Evolutionary conservation across 2,329 filamentous ascomycete species (phyloP).

Genomic region (Chaetothyriales sp.): DNA sequence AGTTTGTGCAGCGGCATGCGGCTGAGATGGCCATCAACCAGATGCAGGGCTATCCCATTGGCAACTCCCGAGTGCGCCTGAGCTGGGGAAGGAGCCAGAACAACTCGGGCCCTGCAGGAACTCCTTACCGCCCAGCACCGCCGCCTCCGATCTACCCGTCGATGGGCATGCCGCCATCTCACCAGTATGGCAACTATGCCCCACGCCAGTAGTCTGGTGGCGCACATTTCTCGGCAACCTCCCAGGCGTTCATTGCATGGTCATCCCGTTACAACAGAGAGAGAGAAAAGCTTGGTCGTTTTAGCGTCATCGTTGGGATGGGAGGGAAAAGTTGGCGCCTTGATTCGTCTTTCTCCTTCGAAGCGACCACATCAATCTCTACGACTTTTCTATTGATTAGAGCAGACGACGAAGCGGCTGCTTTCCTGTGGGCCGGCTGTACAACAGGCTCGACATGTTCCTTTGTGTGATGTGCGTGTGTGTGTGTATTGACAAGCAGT

Average conservation of each 20-base stretch:
- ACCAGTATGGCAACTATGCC: constrained; percentile 50
- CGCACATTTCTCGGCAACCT: constrained; percentile 10
- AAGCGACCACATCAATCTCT: neutral
- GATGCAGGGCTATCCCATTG: constrained; percentile 99
- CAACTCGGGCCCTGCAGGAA: constrained; percentile 92
- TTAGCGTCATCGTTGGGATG: constrained; percentile 17
- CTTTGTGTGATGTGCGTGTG: neutral
- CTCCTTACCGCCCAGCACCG: constrained; percentile 88
- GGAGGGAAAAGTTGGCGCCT: constrained; percentile 5
- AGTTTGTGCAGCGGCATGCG: constrained; percentile 96
- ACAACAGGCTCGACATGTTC: neutral
- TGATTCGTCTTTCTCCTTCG: neutral
- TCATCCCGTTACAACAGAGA: constrained; percentile 10
- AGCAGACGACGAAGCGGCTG: neutral
- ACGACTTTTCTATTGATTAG: neutral
- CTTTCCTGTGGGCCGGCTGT: neutral
- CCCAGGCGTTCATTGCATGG: constrained; percentile 13
- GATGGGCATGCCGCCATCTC: constrained; percentile 51
- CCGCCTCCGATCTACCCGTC: constrained; percentile 58
- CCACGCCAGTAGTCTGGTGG: constrained; percentile 47
- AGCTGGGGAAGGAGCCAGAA: constrained; percentile 98
- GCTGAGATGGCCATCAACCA: constrained; percentile 99
- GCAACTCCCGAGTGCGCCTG: constrained; percentile 91
- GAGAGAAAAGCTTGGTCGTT: constrained; percentile 12
- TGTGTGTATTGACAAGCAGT: neutral